Conservation (phyloP, 2,329 filamentous ascomycete genomes). For the Emergomyces orientalis region DNA sequence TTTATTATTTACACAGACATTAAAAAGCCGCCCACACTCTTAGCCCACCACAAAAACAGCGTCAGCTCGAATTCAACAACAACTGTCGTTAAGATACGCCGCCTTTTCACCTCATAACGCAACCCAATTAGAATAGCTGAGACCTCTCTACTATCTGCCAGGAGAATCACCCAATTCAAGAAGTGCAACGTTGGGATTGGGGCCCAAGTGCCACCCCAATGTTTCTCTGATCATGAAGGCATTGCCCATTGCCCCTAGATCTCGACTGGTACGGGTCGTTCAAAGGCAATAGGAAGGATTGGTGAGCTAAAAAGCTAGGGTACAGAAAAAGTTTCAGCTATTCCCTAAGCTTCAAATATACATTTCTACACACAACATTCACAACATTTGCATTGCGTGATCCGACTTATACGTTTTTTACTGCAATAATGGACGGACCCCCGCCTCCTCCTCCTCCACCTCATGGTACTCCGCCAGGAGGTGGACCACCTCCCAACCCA, state of each 20-base stretch:
- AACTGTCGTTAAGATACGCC: neutral
- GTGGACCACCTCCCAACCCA: constrained; percentile 16
- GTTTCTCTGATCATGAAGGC: constrained; percentile 1
- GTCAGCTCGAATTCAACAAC: neutral
- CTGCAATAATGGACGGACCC: constrained; percentile 27
- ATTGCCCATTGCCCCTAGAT: neutral
- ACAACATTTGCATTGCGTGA: neutral
- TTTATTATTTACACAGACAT: neutral
- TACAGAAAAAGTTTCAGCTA: neutral
- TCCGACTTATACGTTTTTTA: neutral
- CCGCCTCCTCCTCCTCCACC: constrained; percentile 67
- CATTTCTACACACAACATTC: neutral
- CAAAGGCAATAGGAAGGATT: constrained; percentile 3
- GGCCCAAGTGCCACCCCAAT: constrained; percentile 5
- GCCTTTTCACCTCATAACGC: neutral
- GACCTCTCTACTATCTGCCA: neutral
- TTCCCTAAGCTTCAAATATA: neutral
- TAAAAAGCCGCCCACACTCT: neutral
- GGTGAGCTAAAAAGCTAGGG: neutral
- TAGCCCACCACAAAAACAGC: neutral
- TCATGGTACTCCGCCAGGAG: constrained; percentile 63
- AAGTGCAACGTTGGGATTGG: neutral
- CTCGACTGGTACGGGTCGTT: neutral
- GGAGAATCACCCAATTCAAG: neutral
- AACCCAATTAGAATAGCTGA: neutral